These are phyloP conservation scores for Davidsoniella australis DNA, from an alignment of 2,329 filamentous ascomycete genomes.

Conservation along the genomic window DNA sequence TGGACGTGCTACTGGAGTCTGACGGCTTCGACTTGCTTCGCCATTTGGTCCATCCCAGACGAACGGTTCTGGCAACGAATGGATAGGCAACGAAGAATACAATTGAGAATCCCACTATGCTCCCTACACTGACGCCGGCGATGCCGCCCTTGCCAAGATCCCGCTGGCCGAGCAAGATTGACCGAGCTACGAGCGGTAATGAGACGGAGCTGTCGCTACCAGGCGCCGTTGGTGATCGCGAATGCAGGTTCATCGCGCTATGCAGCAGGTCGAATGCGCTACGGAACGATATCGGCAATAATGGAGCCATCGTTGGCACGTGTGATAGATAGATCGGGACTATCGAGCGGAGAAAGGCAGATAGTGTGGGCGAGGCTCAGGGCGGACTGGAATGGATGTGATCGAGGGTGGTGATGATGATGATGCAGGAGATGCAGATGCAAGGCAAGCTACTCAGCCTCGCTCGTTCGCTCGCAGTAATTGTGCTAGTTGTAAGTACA, in stretches of 20 bases:
- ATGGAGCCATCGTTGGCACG: constrained; percentile 4
- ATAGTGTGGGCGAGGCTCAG: no score
- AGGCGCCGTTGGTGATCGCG: not conserved
- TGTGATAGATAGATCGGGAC: not conserved
- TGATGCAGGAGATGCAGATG: constrained; percentile 8
- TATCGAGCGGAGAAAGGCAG: not conserved
- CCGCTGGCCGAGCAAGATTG: not conserved
- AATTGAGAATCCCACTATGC: constrained; percentile 18
- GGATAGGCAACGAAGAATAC: constrained; percentile 13
- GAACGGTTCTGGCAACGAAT: constrained; percentile 11
- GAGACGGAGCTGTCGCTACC: no score
- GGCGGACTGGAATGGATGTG: not conserved
- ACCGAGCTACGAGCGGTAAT: no score
- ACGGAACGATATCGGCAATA: not conserved
- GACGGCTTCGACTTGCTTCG: not conserved
- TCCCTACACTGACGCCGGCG: constrained; percentile 40
- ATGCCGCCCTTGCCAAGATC: constrained; percentile 30
- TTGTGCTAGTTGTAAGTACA: not conserved
- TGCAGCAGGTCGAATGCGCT: constrained; percentile 1
- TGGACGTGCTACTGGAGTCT: not conserved
- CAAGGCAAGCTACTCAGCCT: constrained; percentile 5
- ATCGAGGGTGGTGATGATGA: not conserved
- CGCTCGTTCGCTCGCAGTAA: not conserved
- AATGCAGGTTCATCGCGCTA: constrained; percentile 5
- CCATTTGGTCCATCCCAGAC: constrained; percentile 9